Evolutionary conservation across 495 filamentous ascomycete genomes (phyloP).

Genomic region (Tuber umbilicatum): DNA sequence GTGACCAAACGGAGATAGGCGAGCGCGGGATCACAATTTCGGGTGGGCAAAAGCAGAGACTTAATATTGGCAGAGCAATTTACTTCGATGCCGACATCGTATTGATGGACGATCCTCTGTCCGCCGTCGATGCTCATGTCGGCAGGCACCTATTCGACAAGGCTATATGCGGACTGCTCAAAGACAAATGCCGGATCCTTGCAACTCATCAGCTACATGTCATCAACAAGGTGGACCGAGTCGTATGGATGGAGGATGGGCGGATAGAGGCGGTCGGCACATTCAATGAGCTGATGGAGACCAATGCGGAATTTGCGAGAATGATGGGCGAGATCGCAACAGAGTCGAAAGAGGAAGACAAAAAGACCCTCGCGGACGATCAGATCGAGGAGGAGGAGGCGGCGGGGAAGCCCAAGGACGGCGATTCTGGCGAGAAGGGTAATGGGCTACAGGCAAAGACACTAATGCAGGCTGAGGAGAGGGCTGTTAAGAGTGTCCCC

Average conservation of each 20-base stretch:
- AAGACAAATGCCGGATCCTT: constrained; percentile 80
- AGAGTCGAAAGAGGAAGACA: constrained; percentile 56
- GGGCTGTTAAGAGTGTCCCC: constrained; percentile 69
- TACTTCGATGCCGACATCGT: constrained; percentile 77
- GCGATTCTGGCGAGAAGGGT: constrained; percentile 41
- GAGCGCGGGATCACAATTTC: constrained; percentile 75
- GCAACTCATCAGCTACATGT: constrained; percentile 95
- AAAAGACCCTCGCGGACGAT: constrained; percentile 37
- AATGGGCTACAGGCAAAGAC: constrained; percentile 54
- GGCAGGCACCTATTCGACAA: constrained; percentile 94
- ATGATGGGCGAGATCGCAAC: constrained; percentile 77
- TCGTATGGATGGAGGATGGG: constrained; percentile 85
- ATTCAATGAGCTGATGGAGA: constrained; percentile 73
- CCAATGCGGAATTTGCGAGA: constrained; percentile 65
- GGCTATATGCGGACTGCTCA: constrained; percentile 81
- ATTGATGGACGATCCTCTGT: constrained; percentile 77
- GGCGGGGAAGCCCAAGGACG: constrained; percentile 47
- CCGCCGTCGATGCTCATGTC: constrained; percentile 78
- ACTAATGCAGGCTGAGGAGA: constrained; percentile 89
- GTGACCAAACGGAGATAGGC: constrained; percentile 70
- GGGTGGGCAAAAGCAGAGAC: constrained; percentile 75
- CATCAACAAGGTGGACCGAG: constrained; percentile 77
- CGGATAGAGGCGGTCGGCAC: constrained; percentile 77
- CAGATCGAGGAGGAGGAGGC: constrained; percentile 39
- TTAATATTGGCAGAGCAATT: constrained; percentile 78